Base-by-base conservation (phyloP, 768 basidiomycete species). In the Amanita fuliginea region DNA sequence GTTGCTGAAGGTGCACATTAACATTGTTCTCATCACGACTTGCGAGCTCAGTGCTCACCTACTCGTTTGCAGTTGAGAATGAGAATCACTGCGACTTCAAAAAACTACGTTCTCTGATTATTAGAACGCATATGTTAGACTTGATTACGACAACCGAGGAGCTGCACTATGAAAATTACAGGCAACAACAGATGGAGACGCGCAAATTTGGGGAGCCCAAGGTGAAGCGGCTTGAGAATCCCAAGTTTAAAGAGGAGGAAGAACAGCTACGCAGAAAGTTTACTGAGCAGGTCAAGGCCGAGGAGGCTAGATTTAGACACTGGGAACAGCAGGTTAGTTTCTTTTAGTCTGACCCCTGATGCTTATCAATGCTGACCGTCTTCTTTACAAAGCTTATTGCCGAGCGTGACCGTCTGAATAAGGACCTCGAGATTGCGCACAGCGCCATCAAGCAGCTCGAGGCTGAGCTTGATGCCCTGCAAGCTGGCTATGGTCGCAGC, bases 211-310 rank as follows among this genome's bases (percentile, higher is more conserved):
- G 94, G 57, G 96, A 98, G 66, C 83, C 93, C 57, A 97, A 97
- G 72, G 90, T 94, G 60, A 94, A 91, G 80, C 97, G 97, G 73
- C 76, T 90, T 57, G 94, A 99, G 71, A 99, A 98, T 68, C 95
- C 96, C 59, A 98, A 98, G 69, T 99, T 95, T 83, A 94, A 94
- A 74, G 96, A 98, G 66, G 96, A 99, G 71, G 95, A 99, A 66
- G 96, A 99, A 67, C 76, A 83, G 52, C 80, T 98, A 54, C 77
- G 95, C 62, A 97, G 94, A 76, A 81, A 93, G 54, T 99, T 99
- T 70, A 99, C 96, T 26, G 96, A 99, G 68, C 96, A 99, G 72
- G 96, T 99, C 77, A 99, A 99, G 75, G 76, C 90, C 51, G 96
- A 99, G 73, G 96, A 99, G 64, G 78, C 88, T 10, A 77, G 96